Evolutionary conservation across 78 protist genomes (phyloP), one percentile per base, ranked within the genome.

Genomic region (Dictyostelium citrinum): DNA sequence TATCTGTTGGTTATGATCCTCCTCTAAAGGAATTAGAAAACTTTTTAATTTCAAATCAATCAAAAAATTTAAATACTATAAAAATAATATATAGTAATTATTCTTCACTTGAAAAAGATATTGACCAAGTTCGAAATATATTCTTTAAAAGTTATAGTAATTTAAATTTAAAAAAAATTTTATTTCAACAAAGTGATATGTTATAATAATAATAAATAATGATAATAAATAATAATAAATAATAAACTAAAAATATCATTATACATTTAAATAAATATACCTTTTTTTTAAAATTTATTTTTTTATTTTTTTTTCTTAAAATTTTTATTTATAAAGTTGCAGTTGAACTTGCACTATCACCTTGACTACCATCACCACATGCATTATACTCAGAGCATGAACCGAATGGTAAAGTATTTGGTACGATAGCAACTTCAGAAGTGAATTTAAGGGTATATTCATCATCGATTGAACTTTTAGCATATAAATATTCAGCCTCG

Each of bases 381-480:
- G 29, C 55, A 74, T 8, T 9, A 37, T n/a, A 74, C 41, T 39
- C 55, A 74, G 29, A 46, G 31, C 96, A 93, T 33, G 90, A 49
- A n/a, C 86, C 85, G 58, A 79, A 93, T 67, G 96, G 96, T 22
- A 77, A 72, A 29, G 43, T 24, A 55, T 93, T 90, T 74, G 96
- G 96, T 35, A 93, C 84, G 27, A 93, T 79, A 3, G 91, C 91
- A 20, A 68, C 86, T 58, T 82, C 95, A 11, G 85, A 35, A 5
- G 90, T 83, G 81, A 55, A 83, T 58, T 82, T 90, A 46, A 90
- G 45, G 2, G 83, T 82, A 60, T 90, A 90, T 67, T 90, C 83
- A 27, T 55, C 81, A 4, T 83, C 41, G 39, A 90, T 29, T 31
- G 83, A 61, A 11, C 17, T 29, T 33, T 81, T 41, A 4, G 41